phyloP scores from a whole-genome alignment of 371 early-diverging fungal genomes.

The Syncephalastrum contaminatum region DNA sequence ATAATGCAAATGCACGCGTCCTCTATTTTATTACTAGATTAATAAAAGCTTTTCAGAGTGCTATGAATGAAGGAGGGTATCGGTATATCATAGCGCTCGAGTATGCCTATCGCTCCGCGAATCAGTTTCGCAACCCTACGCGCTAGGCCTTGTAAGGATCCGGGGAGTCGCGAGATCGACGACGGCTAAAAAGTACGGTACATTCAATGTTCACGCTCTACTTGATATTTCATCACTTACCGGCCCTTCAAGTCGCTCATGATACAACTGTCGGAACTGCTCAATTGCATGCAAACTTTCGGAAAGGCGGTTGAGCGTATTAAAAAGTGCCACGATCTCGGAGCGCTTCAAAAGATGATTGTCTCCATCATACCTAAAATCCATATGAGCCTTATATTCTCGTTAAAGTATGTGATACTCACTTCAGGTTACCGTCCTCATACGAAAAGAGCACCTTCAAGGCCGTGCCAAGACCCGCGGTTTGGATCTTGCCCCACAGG shows the following conservation, averaged over 20 bases:
- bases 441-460: slow-evolving; percentile 92
- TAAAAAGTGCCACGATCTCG: slow-evolving; percentile 93
- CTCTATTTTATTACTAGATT: too few relatives aligned
- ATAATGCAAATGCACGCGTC: too few relatives aligned
- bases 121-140: slow-evolving; percentile 2
- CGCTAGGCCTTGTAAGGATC: not conserved
- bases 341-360: slow-evolving; percentile 67
- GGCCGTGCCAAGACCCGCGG: slow-evolving; percentile 87
- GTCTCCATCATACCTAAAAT: slow-evolving; percentile 21
- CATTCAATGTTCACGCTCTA: not conserved
- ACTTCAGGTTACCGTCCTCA: slow-evolving; percentile 67
- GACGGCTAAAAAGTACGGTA: not conserved
- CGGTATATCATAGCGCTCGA: slow-evolving; percentile 28
- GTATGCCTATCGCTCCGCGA: not conserved
- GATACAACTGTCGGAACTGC: slow-evolving; percentile 71
- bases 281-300: slow-evolving; percentile 73
- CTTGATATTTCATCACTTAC: not conserved
- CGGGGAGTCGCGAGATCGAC: not conserved
- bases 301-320: slow-evolving; percentile 86
- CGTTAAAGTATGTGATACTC: slow-evolving; percentile 12
- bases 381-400: not conserved
- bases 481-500: slow-evolving; percentile 96
- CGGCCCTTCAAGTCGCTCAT: slow-evolving; percentile 29
- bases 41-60: not conserved
- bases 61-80: slow-evolving; percentile 25